Evolutionary conservation across 108 stramenopile species (phyloP).

Genomic region (Cyclotella cryptica): DNA sequence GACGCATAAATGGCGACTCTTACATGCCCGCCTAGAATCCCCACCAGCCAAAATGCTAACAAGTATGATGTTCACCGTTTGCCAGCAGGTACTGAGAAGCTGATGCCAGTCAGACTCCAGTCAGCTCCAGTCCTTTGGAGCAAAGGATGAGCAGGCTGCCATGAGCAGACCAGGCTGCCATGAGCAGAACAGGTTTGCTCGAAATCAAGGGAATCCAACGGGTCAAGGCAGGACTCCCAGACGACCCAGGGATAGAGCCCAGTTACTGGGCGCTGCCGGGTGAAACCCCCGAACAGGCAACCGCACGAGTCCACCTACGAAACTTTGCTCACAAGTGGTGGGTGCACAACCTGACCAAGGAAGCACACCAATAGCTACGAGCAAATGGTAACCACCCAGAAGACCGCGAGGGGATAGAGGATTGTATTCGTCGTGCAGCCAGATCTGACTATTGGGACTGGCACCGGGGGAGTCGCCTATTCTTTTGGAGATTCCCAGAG

Average conservation of each 20-base stretch:
- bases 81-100: neutral
- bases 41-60: constrained; percentile 13
- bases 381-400: neutral
- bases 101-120: neutral
- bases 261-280: too few species aligned
- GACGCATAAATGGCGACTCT: neutral
- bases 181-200: too few species aligned
- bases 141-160: neutral
- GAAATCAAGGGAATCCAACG: constrained; percentile 16
- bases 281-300: constrained; percentile 11
- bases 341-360: neutral
- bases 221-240: constrained; percentile 14
- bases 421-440: constrained; percentile 8
- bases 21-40: neutral
- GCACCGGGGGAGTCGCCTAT: constrained; percentile 35
- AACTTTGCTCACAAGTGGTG: too few species aligned
- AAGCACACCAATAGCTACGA: constrained; percentile 1
- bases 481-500: constrained; percentile 52
- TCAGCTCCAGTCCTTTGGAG: neutral
- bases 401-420: constrained; percentile 9
- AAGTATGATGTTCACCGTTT: neutral
- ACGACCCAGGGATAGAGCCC: neutral
- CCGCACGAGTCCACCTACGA: neutral
- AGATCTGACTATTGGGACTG: constrained; percentile 47
- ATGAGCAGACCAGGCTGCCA: neutral